Conservation (phyloP, 495 filamentous ascomycete species). For the Trichoderma orchidacearum region DNA sequence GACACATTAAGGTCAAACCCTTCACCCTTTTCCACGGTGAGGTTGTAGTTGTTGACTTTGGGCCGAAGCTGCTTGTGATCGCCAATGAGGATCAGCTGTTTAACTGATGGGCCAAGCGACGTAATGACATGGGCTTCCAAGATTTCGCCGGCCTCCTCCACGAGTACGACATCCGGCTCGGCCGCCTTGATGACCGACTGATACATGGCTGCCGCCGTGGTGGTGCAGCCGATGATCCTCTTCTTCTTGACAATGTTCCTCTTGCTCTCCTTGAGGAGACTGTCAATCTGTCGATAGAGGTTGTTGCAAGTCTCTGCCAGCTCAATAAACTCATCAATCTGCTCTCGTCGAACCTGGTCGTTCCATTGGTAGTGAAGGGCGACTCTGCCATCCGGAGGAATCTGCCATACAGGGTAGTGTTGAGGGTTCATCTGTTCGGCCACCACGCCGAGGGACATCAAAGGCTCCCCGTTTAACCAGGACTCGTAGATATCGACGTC, state of each 20-base stretch:
- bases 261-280: conserved; percentile 29
- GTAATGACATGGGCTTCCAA: conserved; percentile 58
- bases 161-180: conserved; percentile 41
- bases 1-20: conserved; percentile 60
- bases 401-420: conserved; percentile 37
- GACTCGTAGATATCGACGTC: conserved; percentile 38
- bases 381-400: conserved; percentile 23
- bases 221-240: conserved; percentile 61
- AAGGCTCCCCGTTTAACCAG: conserved; percentile 38
- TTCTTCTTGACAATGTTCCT: conserved; percentile 35
- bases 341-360: conserved; percentile 33
- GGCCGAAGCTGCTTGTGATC: conserved; percentile 70
- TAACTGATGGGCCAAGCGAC: conserved; percentile 40
- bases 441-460: conserved; percentile 23
- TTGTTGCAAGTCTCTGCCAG: conserved; percentile 28
- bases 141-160: conserved; percentile 75
- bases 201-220: conserved; percentile 58
- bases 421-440: conserved; percentile 8
- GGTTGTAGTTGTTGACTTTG: conserved; percentile 48
- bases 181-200: conserved; percentile 34
- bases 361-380: conserved; percentile 32
- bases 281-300: conserved; percentile 21
- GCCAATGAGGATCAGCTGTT: conserved; percentile 62
- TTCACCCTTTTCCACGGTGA: conserved; percentile 53
- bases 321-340: conserved; percentile 21